Evolutionary conservation across 1,284 basidiomycete genomes (phyloP), one percentile per base, ranked within the genome.

Genomic region (Somion occarium): DNA sequence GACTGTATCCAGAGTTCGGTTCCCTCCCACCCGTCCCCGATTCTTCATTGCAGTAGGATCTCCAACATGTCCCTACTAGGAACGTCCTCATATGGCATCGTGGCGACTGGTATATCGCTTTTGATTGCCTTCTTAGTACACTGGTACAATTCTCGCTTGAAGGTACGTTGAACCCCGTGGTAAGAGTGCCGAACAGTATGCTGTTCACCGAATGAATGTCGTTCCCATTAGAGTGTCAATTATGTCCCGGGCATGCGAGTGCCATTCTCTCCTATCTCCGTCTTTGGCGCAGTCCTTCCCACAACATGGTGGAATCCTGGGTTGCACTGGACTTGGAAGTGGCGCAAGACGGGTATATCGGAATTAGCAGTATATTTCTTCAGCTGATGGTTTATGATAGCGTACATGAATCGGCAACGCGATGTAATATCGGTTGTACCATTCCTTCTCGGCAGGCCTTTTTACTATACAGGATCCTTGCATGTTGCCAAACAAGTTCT

Each of bases 231-330:
- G 43, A 26, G 22, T 11, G 43, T 47, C 15, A 38, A 38, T 12
- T 47, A 47, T 22, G 5, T 38, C 5, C 45, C 45, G 5, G 45
- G 45, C 5, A 27, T 47, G 30, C 5, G 45, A 19, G n/a, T 38
- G 9, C 45, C 19, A 5, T 47, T 47, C 20, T 27, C 25, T 18
- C 24, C 30, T 15, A 20, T 38, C 15, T 7, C 25, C 15, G 5
- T 38, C 5, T 12, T 47, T 27, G 45, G 45, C 5, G 45, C 45
- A 13, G 18, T 37, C 19, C 11, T 47, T 47, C 45, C 45, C 5
- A 27, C 15, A 12, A 19, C n/a, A 12, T 47, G 45, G 45, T 47
- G 45, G 45, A 47, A 47, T 22, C 45, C 45, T 12, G 45, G 45
- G 5, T 18, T 47, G 30, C 5, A 38, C n/a, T 47, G 45, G 45